Percentiles rank a stretch among this genome's conserved stretches.
phyloP scores from a whole-genome alignment of 257 asterid genomes.

The Datura wrightii region DNA sequence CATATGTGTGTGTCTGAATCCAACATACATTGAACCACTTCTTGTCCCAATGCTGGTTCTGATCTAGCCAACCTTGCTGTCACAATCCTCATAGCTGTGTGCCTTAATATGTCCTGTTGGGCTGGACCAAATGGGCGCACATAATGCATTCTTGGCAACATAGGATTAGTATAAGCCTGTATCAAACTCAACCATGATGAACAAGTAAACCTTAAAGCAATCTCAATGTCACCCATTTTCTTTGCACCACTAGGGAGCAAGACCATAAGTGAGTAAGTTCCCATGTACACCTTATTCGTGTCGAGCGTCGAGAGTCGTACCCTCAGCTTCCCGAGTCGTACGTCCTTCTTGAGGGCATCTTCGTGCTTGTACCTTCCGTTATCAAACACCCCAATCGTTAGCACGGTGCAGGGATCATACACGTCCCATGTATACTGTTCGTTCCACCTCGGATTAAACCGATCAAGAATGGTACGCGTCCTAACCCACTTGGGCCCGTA shows the following conservation, averaged over 20 bases:
- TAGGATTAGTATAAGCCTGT: constrained; percentile 78
- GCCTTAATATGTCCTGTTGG: constrained; percentile 80
- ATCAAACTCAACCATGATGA: constrained; percentile 81
- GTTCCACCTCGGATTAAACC: constrained; percentile 91
- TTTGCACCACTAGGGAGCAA: constrained; percentile 77
- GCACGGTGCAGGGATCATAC: constrained; percentile 90
- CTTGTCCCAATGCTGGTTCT: constrained; percentile 83
- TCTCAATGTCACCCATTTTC: constrained; percentile 91
- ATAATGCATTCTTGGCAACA: constrained; percentile 88
- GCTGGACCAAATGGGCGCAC: constrained; percentile 85
- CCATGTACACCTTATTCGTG: constrained; percentile 71
- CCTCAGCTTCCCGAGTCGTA: constrained; percentile 79
- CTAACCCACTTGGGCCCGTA: constrained; percentile 95
- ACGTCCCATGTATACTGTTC: constrained; percentile 95
- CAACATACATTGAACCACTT: constrained; percentile 87
- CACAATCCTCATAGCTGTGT: constrained; percentile 78
- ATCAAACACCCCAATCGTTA: constrained; percentile 82
- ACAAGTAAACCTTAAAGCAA: constrained; percentile 74
- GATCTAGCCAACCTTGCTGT: constrained; percentile 75
- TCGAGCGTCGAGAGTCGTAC: constrained; percentile 84
- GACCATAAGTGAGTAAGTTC: constrained; percentile 67
- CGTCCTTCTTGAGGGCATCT: constrained; percentile 57
- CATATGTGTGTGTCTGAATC: constrained; percentile 84
- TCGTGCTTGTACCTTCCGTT: constrained; percentile 76
- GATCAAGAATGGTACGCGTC: constrained; percentile 77